Conservation (phyloP, 2,329 filamentous ascomycete genomes). For the Emericellopsis cladophorae region DNA sequence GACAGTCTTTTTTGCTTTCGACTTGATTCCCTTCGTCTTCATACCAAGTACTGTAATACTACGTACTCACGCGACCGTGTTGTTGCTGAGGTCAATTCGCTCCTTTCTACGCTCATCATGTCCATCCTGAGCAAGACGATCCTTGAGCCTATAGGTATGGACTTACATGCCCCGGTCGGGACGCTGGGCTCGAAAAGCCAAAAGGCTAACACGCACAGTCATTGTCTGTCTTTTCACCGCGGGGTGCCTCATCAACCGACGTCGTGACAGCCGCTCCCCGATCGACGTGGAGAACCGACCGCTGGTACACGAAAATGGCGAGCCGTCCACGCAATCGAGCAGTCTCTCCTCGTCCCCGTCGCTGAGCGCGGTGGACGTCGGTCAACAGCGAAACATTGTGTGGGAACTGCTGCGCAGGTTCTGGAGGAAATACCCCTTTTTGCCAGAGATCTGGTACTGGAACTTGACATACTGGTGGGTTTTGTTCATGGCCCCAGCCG, state of each 20-base stretch:
- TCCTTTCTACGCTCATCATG: no score
- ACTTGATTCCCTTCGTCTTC: no score
- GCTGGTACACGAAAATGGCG: neutral
- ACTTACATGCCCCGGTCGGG: neutral
- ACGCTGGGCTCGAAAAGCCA: neutral
- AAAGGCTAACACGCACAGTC: neutral
- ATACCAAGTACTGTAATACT: no score
- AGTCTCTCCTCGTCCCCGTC: conserved; percentile 4
- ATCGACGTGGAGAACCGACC: neutral
- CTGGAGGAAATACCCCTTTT: conserved; percentile 16
- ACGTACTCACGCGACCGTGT: no score
- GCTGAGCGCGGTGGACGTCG: neutral
- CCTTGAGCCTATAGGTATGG: neutral
- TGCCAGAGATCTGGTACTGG: conserved; percentile 23
- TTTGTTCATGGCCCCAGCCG: neutral
- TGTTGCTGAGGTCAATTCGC: no score
- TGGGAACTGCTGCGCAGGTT: conserved; percentile 9
- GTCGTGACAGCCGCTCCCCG: neutral
- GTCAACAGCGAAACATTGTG: neutral
- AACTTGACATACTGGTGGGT: conserved; percentile 20
- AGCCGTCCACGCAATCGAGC: conserved; percentile 2
- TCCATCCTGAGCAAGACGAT: neutral
- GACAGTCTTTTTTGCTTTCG: no score
- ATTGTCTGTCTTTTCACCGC: neutral
- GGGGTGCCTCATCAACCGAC: neutral